Conservation (phyloP, 371 early-diverging fungal species). For the Mortierella sp. region DNA sequence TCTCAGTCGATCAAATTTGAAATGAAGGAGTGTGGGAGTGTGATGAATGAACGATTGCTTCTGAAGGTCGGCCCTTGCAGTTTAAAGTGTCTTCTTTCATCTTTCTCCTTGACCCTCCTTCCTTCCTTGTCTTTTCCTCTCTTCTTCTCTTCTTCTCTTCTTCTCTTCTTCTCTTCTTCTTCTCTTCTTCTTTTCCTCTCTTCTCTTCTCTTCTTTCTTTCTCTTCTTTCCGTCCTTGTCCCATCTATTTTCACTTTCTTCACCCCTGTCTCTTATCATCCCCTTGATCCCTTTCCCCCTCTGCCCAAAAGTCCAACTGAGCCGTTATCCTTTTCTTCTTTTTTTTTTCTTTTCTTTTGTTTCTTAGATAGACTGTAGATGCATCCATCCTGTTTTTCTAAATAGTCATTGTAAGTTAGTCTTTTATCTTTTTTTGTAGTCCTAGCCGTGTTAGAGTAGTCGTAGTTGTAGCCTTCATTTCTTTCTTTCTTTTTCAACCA, state of each 20-base stretch:
- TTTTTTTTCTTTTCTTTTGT: background rate
- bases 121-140: background rate
- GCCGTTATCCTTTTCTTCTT: background rate
- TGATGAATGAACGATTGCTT: no score
- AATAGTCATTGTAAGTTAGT: constrained; percentile 1
- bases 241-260: background rate
- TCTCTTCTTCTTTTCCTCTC: background rate
- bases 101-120: background rate
- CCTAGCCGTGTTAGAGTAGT: background rate
- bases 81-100: constrained; percentile 7
- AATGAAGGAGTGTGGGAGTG: no score
- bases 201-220: no score
- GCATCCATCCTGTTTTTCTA: background rate
- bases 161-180: background rate
- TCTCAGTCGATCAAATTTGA: no score
- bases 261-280: background rate
- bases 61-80: no score
- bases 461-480: background rate
- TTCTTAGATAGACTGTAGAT: background rate
- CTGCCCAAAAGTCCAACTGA: background rate
- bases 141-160: background rate
- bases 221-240: background rate
- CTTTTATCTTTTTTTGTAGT: background rate
- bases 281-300: background rate
- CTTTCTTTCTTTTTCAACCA: background rate